Conservation (phyloP, 2,329 filamentous ascomycete genomes). For the Claviceps humidiphila region DNA sequence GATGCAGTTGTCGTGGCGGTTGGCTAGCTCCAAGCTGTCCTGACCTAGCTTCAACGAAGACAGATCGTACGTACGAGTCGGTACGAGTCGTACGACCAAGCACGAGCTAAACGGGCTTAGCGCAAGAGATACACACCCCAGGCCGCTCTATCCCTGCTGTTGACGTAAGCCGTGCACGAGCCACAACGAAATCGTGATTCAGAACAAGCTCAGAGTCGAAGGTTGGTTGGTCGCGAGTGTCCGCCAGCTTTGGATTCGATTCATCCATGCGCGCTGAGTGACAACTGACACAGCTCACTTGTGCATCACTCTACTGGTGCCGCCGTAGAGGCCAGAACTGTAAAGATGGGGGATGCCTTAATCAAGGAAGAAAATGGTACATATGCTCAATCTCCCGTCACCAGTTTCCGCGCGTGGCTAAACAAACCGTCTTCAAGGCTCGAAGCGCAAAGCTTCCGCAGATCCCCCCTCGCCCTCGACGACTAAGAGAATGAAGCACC, state of each 20-base stretch:
- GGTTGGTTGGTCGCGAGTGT: background rate
- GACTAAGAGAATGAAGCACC: slow-evolving; percentile 51
- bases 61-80: slow-evolving; percentile 8
- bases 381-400: background rate
- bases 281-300: background rate
- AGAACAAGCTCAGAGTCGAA: background rate
- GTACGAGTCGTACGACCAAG: slow-evolving; percentile 18
- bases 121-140: slow-evolving; percentile 2
- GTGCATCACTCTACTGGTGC: background rate
- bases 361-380: slow-evolving; percentile 23
- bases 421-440: slow-evolving; percentile 21
- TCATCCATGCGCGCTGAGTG: background rate
- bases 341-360: background rate
- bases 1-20: background rate
- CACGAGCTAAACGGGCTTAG: slow-evolving; percentile 18
- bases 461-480: slow-evolving; percentile 49
- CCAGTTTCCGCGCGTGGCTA: background rate
- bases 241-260: background rate
- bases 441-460: slow-evolving; percentile 62
- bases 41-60: slow-evolving; percentile 10
- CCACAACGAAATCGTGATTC: slow-evolving; percentile 1
- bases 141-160: background rate
- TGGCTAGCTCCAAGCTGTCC: slow-evolving; percentile 5
- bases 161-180: slow-evolving; percentile 20
- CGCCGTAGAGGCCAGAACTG: background rate